Evolutionary conservation across 176 grass and related monocot species (phyloP).

Genomic region (Tuctoria greenei): DNA sequence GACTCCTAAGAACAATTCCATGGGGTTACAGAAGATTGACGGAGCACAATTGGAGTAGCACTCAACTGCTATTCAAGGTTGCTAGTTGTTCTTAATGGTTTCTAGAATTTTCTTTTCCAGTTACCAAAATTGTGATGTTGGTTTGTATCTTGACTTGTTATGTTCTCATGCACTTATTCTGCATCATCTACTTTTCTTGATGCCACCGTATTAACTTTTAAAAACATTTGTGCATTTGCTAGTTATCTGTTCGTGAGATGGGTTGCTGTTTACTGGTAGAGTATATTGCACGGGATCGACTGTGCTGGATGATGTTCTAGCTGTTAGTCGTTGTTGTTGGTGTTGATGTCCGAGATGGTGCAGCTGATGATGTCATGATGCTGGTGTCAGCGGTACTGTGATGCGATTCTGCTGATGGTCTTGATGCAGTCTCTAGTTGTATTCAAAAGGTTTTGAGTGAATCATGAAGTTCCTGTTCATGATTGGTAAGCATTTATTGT

Average conservation of each 20-base stretch:
- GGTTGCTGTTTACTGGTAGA: slow-evolving; percentile 55
- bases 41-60: slow-evolving; percentile 27
- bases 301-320: slow-evolving; percentile 58
- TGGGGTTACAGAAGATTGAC: slow-evolving; percentile 15
- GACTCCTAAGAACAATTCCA: slow-evolving; percentile 1
- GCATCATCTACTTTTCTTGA: background rate
- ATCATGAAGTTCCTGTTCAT: slow-evolving; percentile 40
- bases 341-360: slow-evolving; percentile 39
- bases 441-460: slow-evolving; percentile 5
- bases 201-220: slow-evolving; percentile 42
- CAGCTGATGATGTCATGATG: slow-evolving; percentile 39
- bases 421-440: slow-evolving; percentile 18
- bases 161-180: background rate
- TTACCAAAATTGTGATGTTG: slow-evolving; percentile 23
- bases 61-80: slow-evolving; percentile 48
- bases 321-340: slow-evolving; percentile 49
- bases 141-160: slow-evolving; percentile 34
- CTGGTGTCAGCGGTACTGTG: slow-evolving; percentile 21
- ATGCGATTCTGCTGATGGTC: slow-evolving; percentile 28
- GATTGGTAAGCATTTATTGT: slow-evolving; percentile 26
- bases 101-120: slow-evolving; percentile 36
- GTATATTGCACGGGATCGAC: slow-evolving; percentile 38
- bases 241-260: slow-evolving; percentile 59
- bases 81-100: slow-evolving; percentile 43
- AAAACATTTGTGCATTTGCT: slow-evolving; percentile 63